Percentiles rank a stretch among this genome's conserved stretches.
These are phyloP conservation scores for Parietaria judaica DNA, from an alignment of 306 rosid genomes.

Conservation along the genomic window DNA sequence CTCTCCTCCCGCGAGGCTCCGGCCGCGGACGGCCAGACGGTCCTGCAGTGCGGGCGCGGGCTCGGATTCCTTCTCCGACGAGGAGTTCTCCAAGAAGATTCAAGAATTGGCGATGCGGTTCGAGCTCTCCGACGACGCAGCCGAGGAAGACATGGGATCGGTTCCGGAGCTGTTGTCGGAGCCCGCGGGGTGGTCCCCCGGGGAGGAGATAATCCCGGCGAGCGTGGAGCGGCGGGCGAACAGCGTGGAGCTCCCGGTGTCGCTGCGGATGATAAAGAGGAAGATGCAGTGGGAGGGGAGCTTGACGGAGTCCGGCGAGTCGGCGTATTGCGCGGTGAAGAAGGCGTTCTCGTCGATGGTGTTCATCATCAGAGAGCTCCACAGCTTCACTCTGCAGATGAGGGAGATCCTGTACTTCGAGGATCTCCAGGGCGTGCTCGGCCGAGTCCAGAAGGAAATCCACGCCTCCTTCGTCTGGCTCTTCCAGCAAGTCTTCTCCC, in stretches of 20 bases:
- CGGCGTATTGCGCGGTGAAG: slow-evolving; percentile 62
- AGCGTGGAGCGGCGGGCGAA: slow-evolving; percentile 74
- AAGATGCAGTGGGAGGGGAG: slow-evolving; percentile 68
- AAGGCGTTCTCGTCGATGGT: slow-evolving; percentile 89
- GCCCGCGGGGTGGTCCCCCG: slow-evolving; percentile 35
- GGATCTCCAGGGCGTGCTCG: slow-evolving; percentile 66
- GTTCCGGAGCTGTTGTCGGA: slow-evolving; percentile 17
- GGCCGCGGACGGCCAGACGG: slow-evolving; percentile 23
- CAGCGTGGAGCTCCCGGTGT: slow-evolving; percentile 76
- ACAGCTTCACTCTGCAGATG: slow-evolving; percentile 65
- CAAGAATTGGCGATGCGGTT: slow-evolving; percentile 62
- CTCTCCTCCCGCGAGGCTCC: slow-evolving; percentile 14
- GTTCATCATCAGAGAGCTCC: slow-evolving; percentile 81
- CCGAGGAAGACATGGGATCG: slow-evolving; percentile 18
- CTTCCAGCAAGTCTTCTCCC: slow-evolving; percentile 86
- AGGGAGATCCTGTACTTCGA: slow-evolving; percentile 58
- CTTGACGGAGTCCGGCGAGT: slow-evolving; percentile 56
- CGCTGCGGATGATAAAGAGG: slow-evolving; percentile 69
- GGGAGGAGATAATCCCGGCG: slow-evolving; percentile 42
- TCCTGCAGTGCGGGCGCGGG: slow-evolving; percentile 46
- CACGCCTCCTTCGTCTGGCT: slow-evolving; percentile 95
- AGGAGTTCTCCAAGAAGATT: slow-evolving; percentile 65
- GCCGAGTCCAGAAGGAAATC: slow-evolving; percentile 71
- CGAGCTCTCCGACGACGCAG: slow-evolving; percentile 30
- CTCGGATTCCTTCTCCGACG: slow-evolving; percentile 59